Percentiles rank a stretch among this genome's conserved stretches.
Evolutionary conservation across 1,139 yeast genomes (phyloP).

Genomic region (Hemisphaericaspora lyxosophila): DNA sequence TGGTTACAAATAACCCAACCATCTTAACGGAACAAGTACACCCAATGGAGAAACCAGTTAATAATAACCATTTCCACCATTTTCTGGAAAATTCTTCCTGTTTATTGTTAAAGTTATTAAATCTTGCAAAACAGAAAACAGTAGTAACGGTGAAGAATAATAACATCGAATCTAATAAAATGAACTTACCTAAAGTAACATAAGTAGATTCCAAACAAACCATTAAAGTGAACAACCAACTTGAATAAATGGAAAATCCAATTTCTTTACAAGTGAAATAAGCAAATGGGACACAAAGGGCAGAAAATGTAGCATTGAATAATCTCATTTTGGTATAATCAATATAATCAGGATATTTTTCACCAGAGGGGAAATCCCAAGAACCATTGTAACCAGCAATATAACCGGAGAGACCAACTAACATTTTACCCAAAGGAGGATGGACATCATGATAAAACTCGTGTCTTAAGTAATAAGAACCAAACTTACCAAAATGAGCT

Average conservation of each 20-base stretch:
- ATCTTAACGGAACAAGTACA: constrained; percentile 81
- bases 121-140: constrained; percentile 71
- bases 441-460: constrained; percentile 97
- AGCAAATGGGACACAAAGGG: constrained; percentile 89
- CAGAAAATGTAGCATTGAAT: constrained; percentile 88
- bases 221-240: constrained; percentile 87
- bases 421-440: constrained; percentile 97
- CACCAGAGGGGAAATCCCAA: constrained; percentile 91
- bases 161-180: constrained; percentile 93
- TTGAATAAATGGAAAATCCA: constrained; percentile 76
- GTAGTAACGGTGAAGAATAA: constrained; percentile 88
- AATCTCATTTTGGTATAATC: constrained; percentile 91
- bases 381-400: constrained; percentile 94
- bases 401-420: constrained; percentile 92
- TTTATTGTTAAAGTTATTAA: constrained; percentile 69
- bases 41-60: constrained; percentile 75
- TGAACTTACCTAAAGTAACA: constrained; percentile 87
- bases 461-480: constrained; percentile 87
- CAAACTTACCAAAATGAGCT: constrained; percentile 88
- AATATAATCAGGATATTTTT: constrained; percentile 77
- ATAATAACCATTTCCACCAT: constrained; percentile 93
- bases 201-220: constrained; percentile 84
- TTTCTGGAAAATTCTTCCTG: constrained; percentile 57
- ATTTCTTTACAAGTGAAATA: constrained; percentile 87
- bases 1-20: constrained; percentile 79